Base-by-base conservation (phyloP, 176 grass and related monocot species). In the Carex pumila region DNA sequence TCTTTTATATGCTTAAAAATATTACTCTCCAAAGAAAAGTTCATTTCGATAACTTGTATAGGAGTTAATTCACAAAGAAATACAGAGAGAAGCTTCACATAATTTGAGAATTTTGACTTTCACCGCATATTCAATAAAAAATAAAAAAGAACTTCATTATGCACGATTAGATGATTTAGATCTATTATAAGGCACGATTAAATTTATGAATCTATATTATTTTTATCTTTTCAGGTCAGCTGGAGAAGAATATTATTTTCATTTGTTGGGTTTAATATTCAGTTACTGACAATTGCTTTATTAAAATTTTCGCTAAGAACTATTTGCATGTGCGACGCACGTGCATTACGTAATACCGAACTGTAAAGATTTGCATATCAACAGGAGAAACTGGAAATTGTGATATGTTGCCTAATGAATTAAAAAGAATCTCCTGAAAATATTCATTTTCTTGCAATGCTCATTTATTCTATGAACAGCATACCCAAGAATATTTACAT, bases 391-490 rank as follows among this genome's bases (percentile, higher is more conserved):
- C 32, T 69, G 5, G 5, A 14, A 7, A n/a, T 71, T 62, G 19
- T 81, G 36, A 79, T 32, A 34, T 71, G 43, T 30, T 79, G 0
- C 22, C 18, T 59, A 34, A 57, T 69, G 14, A 79, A 50, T 55
- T 50, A 52, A 82, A 39, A 52, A 12, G 29, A 11, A 64, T 60
- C 57, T 19, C 52, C 45, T 61, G 41, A 30, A 49, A 65, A 45
- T 34, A 4, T 32, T 81, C 17, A 10, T 53, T 64, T 30, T 19
- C 45, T 65, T 11, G 59, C 61, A 65, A 65, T 67, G 59, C 39
- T 82, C 61, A 50, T 82, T 67, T 82, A 82, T 82, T 82, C 19
- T 82, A 82, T 82, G 41, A 67, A 82, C 80, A 82, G 17, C 32
- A 8, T 81, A 47, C 8, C 7, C 32, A 82, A 67, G 5, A 66